Conservation (phyloP, 768 basidiomycete species). For the Leccinum broughii region DNA sequence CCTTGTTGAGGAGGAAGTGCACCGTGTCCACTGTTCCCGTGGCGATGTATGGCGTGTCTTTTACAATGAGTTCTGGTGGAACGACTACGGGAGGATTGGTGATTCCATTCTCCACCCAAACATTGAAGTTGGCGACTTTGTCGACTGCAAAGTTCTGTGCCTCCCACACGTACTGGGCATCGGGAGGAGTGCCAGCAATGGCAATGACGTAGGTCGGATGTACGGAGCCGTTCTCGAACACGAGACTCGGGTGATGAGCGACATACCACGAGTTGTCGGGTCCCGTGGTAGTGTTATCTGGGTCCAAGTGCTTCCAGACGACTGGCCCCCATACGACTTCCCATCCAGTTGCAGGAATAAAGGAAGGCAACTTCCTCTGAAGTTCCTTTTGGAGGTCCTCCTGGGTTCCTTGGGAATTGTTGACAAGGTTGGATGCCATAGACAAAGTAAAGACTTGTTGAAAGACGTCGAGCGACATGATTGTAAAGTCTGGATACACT, state of each 20-base stretch:
- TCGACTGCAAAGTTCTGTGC: slow-evolving; percentile 12
- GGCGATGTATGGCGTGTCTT: slow-evolving; percentile 1
- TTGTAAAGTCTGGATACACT: not conserved
- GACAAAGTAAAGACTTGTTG: not conserved
- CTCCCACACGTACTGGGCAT: not conserved
- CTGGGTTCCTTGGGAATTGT: not conserved
- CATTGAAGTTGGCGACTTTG: slow-evolving; percentile 4
- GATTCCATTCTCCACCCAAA: slow-evolving; percentile 6
- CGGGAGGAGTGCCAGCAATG: slow-evolving; percentile 9
- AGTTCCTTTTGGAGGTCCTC: not conserved
- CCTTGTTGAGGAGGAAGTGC: slow-evolving; percentile 1
- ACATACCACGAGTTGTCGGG: slow-evolving; percentile 18
- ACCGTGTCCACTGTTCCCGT: slow-evolving; percentile 2
- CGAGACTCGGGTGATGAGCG: slow-evolving; percentile 3
- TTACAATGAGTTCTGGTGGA: not conserved
- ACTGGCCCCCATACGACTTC: slow-evolving; percentile 15
- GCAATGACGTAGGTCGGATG: slow-evolving; percentile 15
- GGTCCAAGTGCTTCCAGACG: slow-evolving; percentile 4
- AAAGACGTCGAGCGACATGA: not conserved
- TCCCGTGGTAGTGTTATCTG: not conserved
- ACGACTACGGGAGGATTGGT: not conserved
- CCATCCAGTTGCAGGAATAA: slow-evolving; percentile 1
- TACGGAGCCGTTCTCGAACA: not conserved
- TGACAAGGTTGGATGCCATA: not conserved
- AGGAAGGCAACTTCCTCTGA: not conserved